A percentile compares a stretch with the other conserved stretches of the same genome.
These are phyloP conservation scores for Zygoascus meyerae DNA, from an alignment of 1,139 yeast genomes.

Conservation along the genomic window DNA sequence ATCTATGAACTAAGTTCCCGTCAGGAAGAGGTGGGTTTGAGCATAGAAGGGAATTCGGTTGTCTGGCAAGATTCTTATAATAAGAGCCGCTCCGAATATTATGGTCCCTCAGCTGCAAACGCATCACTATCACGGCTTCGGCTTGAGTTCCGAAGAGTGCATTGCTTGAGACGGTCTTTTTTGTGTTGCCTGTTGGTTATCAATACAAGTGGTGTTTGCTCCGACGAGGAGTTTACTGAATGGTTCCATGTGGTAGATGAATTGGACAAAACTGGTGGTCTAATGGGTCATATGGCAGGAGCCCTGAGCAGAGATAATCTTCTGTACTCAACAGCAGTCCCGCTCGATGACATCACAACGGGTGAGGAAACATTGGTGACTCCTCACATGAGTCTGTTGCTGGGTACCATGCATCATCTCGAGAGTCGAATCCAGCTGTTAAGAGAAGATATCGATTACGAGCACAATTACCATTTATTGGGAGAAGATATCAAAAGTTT, in stretches of 20 bases:
- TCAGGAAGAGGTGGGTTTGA: slow-evolving; percentile 9
- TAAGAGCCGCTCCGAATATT: slow-evolving; percentile 14
- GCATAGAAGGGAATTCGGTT: neutral
- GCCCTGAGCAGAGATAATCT: slow-evolving; percentile 21
- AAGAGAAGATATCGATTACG: slow-evolving; percentile 22
- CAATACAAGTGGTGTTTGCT: slow-evolving; percentile 28
- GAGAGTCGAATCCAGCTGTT: slow-evolving; percentile 34
- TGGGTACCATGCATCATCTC: slow-evolving; percentile 30
- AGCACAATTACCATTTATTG: slow-evolving; percentile 27
- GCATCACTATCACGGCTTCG: slow-evolving; percentile 27
- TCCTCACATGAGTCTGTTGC: slow-evolving; percentile 21
- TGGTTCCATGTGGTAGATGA: slow-evolving; percentile 34
- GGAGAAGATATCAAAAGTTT: slow-evolving; percentile 31
- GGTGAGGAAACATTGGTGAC: slow-evolving; percentile 9
- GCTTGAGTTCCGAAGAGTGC: slow-evolving; percentile 34
- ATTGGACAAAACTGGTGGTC: slow-evolving; percentile 25
- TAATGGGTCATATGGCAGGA: slow-evolving; percentile 26
- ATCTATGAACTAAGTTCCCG: slow-evolving; percentile 33
- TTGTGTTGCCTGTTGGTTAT: slow-evolving; percentile 40
- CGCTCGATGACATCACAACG: slow-evolving; percentile 10
- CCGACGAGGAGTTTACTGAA: slow-evolving; percentile 22
- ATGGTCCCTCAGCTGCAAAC: slow-evolving; percentile 29
- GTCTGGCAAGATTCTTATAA: slow-evolving; percentile 12
- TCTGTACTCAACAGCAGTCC: slow-evolving; percentile 11
- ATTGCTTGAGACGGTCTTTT: slow-evolving; percentile 37